Percentiles rank a stretch among this genome's conserved stretches.
These are phyloP conservation scores for Phytopythium montanum DNA, from an alignment of 352 stramenopile genomes.

Conservation along the genomic window DNA sequence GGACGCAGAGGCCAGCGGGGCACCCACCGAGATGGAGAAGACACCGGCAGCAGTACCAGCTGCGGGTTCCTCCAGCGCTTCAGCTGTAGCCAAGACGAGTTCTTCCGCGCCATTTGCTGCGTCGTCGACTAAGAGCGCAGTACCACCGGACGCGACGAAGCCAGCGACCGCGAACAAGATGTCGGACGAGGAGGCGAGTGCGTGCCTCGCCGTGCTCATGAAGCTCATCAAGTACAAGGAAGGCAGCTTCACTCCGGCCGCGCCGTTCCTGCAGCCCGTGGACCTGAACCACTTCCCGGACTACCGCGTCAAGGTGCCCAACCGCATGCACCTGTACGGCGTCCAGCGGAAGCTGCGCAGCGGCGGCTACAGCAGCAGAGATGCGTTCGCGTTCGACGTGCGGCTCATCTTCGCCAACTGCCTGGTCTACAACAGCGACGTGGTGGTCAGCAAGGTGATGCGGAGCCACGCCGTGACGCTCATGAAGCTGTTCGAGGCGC, in stretches of 20 bases:
- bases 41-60: not conserved
- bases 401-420: conserved; percentile 88
- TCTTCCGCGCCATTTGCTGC: not conserved
- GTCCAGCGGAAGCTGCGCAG: conserved; percentile 83
- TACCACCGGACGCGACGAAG: not conserved
- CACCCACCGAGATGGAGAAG: not conserved
- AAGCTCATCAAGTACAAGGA: conserved; percentile 88
- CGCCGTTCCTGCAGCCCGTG: conserved; percentile 79
- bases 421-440: conserved; percentile 86
- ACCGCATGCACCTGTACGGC: conserved; percentile 83
- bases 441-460: conserved; percentile 81
- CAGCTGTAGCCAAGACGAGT: not conserved
- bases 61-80: not conserved
- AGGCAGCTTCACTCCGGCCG: conserved; percentile 57
- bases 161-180: conserved; percentile 34
- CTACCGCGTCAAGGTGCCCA: conserved; percentile 80
- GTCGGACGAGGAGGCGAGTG: conserved; percentile 44
- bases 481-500: conserved; percentile 79
- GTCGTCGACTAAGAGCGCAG: not conserved
- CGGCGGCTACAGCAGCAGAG: conserved; percentile 55
- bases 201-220: conserved; percentile 65
- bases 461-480: conserved; percentile 79
- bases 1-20: conserved; percentile 5
- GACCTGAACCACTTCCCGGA: conserved; percentile 81
- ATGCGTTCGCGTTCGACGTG: conserved; percentile 75